Percentiles rank a stretch among this genome's conserved stretches.
These are phyloP conservation scores for Hericium alpestre DNA, from an alignment of 768 basidiomycete genomes.

Conservation along the genomic window DNA sequence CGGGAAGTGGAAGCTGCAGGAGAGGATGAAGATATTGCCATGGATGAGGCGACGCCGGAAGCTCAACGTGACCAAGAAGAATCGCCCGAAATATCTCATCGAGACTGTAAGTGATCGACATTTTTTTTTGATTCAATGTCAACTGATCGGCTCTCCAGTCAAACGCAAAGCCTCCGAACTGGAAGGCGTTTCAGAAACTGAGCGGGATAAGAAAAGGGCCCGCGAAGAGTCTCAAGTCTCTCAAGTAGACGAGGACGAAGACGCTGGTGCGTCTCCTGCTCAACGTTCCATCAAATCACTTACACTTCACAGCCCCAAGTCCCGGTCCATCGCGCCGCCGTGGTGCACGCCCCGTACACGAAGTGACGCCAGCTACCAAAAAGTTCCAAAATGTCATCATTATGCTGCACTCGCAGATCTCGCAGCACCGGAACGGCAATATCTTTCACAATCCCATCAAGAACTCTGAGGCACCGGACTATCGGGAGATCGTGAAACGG, in stretches of 20 bases:
- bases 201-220: conserved; percentile 43
- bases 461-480: conserved; percentile 80
- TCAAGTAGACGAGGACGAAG: conserved; percentile 49
- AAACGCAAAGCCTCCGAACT: conserved; percentile 57
- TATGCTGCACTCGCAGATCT: conserved; percentile 73
- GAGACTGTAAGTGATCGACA: conserved; percentile 8
- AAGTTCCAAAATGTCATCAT: conserved; percentile 78
- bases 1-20: background rate
- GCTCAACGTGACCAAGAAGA: background rate
- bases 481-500: conserved; percentile 84
- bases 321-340: conserved; percentile 14
- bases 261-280: conserved; percentile 22
- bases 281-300: background rate
- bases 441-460: conserved; percentile 90
- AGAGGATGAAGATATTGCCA: background rate
- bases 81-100: background rate
- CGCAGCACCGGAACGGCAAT: conserved; percentile 77
- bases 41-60: background rate
- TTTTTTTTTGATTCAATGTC: background rate
- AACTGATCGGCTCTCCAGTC: conserved; percentile 23
- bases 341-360: conserved; percentile 13
- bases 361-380: conserved; percentile 30
- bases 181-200: conserved; percentile 31
- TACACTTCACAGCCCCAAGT: conserved; percentile 2
- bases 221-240: conserved; percentile 52